Evolutionary conservation across 176 grass and related monocot species (phyloP).

Genomic region (Tillandsia leiboldiana): DNA sequence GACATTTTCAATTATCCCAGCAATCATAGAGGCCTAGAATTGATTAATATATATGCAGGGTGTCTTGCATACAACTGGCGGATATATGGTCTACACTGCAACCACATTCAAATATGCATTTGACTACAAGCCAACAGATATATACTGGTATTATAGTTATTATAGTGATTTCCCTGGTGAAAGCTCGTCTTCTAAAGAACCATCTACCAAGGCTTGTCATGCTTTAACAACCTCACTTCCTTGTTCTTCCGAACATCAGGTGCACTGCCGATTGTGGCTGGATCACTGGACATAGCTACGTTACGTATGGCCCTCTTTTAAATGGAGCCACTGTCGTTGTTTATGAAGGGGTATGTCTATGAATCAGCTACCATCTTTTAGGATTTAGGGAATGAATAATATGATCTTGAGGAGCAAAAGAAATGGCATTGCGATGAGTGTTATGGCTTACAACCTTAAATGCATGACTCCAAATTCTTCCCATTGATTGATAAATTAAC

Average conservation of each 20-base stretch:
- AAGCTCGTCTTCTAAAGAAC: not conserved
- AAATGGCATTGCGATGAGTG: not conserved
- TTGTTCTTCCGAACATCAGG: slow-evolving; percentile 45
- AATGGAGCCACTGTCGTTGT: slow-evolving; percentile 86
- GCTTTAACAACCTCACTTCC: not conserved
- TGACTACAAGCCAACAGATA: slow-evolving; percentile 79
- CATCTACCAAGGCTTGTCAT: slow-evolving; percentile 2
- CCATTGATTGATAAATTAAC: not conserved
- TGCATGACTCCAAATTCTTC: not conserved
- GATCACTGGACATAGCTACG: slow-evolving; percentile 99
- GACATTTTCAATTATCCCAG: not conserved
- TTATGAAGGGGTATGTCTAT: slow-evolving; percentile 82
- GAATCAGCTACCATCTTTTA: not conserved
- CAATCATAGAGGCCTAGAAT: slow-evolving; percentile 4
- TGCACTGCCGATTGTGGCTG: slow-evolving; percentile 99
- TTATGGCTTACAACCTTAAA: too few species aligned
- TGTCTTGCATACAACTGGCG: slow-evolving; percentile 94
- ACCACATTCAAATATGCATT: slow-evolving; percentile 97
- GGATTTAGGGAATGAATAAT: not conserved
- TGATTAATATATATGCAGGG: slow-evolving; percentile 45
- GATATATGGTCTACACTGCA: slow-evolving; percentile 95
- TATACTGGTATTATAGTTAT: slow-evolving; percentile 51
- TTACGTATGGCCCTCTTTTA: slow-evolving; percentile 89
- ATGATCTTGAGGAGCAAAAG: not conserved
- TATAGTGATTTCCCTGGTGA: not conserved